Evolutionary conservation across 2,329 filamentous ascomycete genomes (phyloP).

Genomic region (Phyllachora maydis): DNA sequence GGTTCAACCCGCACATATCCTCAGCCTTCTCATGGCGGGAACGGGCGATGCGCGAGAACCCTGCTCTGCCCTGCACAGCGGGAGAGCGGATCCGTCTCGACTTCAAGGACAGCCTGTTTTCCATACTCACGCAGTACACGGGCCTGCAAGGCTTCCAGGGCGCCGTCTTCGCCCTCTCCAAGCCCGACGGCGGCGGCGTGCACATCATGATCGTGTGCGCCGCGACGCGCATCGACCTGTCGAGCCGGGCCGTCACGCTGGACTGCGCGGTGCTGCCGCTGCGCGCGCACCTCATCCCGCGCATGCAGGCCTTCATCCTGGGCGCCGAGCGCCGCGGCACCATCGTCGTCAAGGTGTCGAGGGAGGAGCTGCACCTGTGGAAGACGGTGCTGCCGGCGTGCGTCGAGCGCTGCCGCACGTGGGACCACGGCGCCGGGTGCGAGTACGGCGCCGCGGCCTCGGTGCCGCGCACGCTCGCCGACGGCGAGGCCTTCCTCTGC

Average conservation of each 20-base stretch:
- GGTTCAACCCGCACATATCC: too few relatives aligned
- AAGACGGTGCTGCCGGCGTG: constrained; percentile 20
- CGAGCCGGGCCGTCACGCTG: constrained; percentile 18
- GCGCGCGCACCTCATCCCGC: constrained; percentile 13
- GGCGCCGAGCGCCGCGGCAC: constrained; percentile 14
- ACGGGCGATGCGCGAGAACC: constrained; percentile 12
- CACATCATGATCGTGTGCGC: constrained; percentile 20
- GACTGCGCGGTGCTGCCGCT: constrained; percentile 25
- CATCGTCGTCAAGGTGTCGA: constrained; percentile 22
- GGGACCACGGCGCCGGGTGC: constrained; percentile 18
- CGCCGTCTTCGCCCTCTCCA: constrained; percentile 19
- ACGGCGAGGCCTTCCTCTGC: constrained; percentile 18
- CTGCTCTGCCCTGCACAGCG: background rate
- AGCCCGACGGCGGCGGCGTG: constrained; percentile 14
- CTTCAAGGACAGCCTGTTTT: constrained; percentile 26
- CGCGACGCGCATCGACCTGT: constrained; percentile 20
- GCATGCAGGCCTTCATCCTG: constrained; percentile 12
- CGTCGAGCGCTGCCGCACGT: constrained; percentile 26
- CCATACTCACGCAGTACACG: constrained; percentile 22
- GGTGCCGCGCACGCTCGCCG: constrained; percentile 17
- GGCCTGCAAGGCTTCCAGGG: constrained; percentile 23
- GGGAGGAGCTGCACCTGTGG: constrained; percentile 37
- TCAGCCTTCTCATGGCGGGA: constrained; percentile 22
- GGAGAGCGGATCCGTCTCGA: constrained; percentile 12
- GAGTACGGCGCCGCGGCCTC: constrained; percentile 17